Conservation (phyloP, 2,329 filamentous ascomycete genomes). For the Chaetomiaceae sp. region DNA sequence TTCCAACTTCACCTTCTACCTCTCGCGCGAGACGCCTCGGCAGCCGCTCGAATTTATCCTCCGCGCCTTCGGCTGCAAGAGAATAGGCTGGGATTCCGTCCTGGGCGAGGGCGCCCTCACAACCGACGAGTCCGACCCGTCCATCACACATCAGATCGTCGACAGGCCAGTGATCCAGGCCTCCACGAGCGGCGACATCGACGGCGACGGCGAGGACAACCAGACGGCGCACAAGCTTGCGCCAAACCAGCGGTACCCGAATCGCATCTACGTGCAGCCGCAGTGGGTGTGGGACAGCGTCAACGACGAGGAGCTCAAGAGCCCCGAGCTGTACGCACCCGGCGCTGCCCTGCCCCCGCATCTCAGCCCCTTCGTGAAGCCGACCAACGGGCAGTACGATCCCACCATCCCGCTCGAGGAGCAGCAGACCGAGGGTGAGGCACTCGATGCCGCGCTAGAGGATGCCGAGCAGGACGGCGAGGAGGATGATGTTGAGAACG, state of each 20-base stretch:
- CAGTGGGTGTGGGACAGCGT: conserved; percentile 99
- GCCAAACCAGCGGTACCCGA: conserved; percentile 72
- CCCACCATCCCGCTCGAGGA: conserved; percentile 79
- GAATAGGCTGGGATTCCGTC: conserved; percentile 89
- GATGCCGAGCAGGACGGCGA: conserved; percentile 45
- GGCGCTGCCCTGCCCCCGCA: conserved; percentile 88
- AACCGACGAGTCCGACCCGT: conserved; percentile 75
- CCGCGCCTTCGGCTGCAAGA: conserved; percentile 89
- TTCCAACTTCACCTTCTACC: conserved; percentile 80
- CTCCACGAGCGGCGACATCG: conserved; percentile 42
- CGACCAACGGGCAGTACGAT: conserved; percentile 81
- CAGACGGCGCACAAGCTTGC: conserved; percentile 54
- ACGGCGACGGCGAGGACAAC: conserved; percentile 50
- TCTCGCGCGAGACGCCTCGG: conserved; percentile 88
- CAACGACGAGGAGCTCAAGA: conserved; percentile 84
- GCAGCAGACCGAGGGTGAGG: conserved; percentile 82
- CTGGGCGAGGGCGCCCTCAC: conserved; percentile 91
- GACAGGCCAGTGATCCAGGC: conserved; percentile 75
- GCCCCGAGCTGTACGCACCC: conserved; percentile 81
- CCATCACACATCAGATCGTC: conserved; percentile 94
- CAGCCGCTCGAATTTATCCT: conserved; percentile 89
- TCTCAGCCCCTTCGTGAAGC: conserved; percentile 91
- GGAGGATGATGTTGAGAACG: conserved; percentile 34
- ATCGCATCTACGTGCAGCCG: conserved; percentile 86
- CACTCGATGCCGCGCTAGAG: conserved; percentile 59